Evolutionary conservation across 306 rosid species (phyloP).

Genomic region (Sindora glabra): DNA sequence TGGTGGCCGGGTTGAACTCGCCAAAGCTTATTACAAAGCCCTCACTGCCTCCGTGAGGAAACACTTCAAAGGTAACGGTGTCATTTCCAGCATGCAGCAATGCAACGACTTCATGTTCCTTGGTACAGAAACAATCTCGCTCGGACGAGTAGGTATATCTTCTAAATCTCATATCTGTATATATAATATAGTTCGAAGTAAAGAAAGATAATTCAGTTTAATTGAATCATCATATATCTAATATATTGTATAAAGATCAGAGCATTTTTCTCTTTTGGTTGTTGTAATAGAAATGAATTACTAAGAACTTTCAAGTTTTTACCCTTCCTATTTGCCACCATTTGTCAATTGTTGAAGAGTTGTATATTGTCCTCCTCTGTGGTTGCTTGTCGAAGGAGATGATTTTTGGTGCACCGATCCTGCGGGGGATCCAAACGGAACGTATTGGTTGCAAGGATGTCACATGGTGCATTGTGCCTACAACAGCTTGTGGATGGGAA

Average conservation of each 20-base stretch:
- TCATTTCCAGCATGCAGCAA: conserved; percentile 76
- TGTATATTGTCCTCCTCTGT: too few relatives aligned
- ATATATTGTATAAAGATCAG: too few relatives aligned
- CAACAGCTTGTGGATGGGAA: conserved; percentile 80
- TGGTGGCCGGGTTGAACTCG: conserved; percentile 63
- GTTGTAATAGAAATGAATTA: too few relatives aligned
- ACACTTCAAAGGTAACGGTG: conserved; percentile 72
- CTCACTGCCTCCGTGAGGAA: conserved; percentile 51
- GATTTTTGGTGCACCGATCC: conserved; percentile 70
- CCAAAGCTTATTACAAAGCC: conserved; percentile 55
- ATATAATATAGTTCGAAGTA: too few relatives aligned
- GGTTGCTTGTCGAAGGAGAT: conserved; percentile 37
- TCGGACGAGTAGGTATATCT: conserved; percentile 60
- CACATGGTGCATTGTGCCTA: conserved; percentile 83
- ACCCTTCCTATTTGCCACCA: too few relatives aligned
- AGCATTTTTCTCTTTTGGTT: too few relatives aligned
- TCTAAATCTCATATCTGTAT: neutral
- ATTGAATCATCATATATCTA: too few relatives aligned
- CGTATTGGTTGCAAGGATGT: conserved; percentile 77
- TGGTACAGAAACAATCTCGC: conserved; percentile 63
- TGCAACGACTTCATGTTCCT: conserved; percentile 81
- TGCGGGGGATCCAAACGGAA: conserved; percentile 53
- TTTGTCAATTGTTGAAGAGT: too few relatives aligned
- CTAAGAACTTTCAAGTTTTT: too few relatives aligned
- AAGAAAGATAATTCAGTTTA: too few relatives aligned